Evolutionary conservation across 352 stramenopile genomes (phyloP), one percentile per base, ranked within the genome.

Genomic region (Globisporangium uncinulatum): DNA sequence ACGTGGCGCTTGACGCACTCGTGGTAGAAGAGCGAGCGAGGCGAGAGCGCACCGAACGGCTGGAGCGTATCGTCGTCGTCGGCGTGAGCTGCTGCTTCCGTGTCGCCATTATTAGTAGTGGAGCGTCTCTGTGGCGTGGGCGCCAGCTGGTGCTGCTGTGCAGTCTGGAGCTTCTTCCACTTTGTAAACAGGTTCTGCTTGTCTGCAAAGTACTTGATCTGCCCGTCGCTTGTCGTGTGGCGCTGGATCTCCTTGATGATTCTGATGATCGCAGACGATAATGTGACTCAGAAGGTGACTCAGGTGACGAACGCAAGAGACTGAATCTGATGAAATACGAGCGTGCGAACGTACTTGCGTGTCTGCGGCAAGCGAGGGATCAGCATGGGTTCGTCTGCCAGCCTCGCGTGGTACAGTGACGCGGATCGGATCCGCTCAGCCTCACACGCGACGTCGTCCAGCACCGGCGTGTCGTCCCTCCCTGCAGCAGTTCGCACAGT

Each of bases 101-200:
- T 42, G 51, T 29, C 24, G 24, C 24, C 24, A 29, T 29, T 29
- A 29, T 29, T 1, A 29, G 24, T 4, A 29, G 24, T 29, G 4
- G 24, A 29, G 24, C 24, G 24, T 29, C 24, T 29, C 24, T 29
- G 24, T 29, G 24, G 24, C 24, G 24, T 29, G 24, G 24, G 31
- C 5, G 37, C 41, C 37, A 59, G 56, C 17, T 86, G 74, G 48
- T 91, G 81, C 11, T 81, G 63, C 20, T 83, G 71, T 7, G 78
- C 76, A 0, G 63, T 57, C 59, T 87, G 73, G 1, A 91, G 65
- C 45, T 84, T 87, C 39, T 83, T 82, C 81, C 81, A 91, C 53
- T 91, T 91, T 1, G 62, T 62, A 13, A 91, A 86, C n/a, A 91
- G 67, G 36, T 86, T 76, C 29, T 75, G 68, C 49, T 89, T 91